Percentiles rank a stretch among this genome's conserved stretches.
Evolutionary conservation across 768 basidiomycete genomes (phyloP).

Genomic region (Nidularia pulvinata): DNA sequence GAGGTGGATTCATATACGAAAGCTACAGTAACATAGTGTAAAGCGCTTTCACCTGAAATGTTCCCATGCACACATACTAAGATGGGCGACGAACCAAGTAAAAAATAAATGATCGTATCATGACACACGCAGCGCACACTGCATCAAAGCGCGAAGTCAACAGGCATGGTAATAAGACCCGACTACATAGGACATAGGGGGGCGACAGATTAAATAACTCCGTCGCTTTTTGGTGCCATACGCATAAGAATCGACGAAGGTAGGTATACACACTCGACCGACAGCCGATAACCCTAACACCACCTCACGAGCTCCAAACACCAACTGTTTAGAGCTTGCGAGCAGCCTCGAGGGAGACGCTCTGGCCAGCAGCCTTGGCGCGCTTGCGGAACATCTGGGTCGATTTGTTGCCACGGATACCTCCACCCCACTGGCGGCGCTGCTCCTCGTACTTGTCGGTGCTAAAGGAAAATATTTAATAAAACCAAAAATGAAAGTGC

Average conservation of each 20-base stretch:
- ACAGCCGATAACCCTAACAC: neutral
- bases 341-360: conserved; percentile 48
- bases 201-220: neutral
- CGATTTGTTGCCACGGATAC: conserved; percentile 93
- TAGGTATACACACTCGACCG: neutral
- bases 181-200: neutral
- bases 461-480: conserved; percentile 34
- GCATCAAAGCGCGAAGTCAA: too few species aligned
- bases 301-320: neutral
- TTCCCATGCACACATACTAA: too few species aligned
- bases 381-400: conserved; percentile 93
- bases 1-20: too few species aligned
- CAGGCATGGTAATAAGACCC: neutral
- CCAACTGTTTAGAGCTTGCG: conserved; percentile 61
- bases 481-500: conserved; percentile 24
- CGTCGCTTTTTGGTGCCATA: neutral
- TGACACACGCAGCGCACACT: too few species aligned
- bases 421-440: conserved; percentile 94
- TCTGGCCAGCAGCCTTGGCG: conserved; percentile 87
- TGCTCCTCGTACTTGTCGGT: conserved; percentile 93
- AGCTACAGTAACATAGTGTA: too few species aligned
- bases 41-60: too few species aligned
- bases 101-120: too few species aligned
- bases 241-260: too few species aligned
- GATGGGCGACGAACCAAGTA: too few species aligned